A percentile compares a stretch with the other conserved stretches of the same genome.
Conservation (phyloP, 306 rosid genomes). For the Dryas drummondii region DNA sequence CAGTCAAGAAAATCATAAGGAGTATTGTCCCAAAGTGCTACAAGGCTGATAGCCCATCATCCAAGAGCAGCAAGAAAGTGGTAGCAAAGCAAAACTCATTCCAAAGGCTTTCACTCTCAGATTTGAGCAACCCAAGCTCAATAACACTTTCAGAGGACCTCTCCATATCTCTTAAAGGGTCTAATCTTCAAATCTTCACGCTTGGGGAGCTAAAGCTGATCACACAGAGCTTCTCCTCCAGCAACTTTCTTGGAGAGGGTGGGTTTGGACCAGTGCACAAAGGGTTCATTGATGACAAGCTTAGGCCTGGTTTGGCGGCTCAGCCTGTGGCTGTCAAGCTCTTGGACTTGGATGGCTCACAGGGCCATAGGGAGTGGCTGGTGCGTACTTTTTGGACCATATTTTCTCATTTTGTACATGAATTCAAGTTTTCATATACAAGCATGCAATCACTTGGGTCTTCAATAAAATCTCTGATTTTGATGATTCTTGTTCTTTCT, state of each 20-base stretch:
- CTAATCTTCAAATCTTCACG: slow-evolving; percentile 63
- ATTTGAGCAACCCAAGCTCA: slow-evolving; percentile 67
- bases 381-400: slow-evolving; percentile 37
- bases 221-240: slow-evolving; percentile 66
- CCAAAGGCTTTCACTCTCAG: slow-evolving; percentile 56
- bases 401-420: background rate
- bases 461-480: slow-evolving; percentile 6
- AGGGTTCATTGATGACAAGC: slow-evolving; percentile 88
- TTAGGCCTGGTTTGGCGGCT: slow-evolving; percentile 67
- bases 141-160: slow-evolving; percentile 65
- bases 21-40: slow-evolving; percentile 58
- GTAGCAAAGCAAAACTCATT: slow-evolving; percentile 51
- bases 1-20: slow-evolving; percentile 42
- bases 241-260: slow-evolving; percentile 86
- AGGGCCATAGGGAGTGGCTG: slow-evolving; percentile 99
- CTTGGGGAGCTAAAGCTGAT: slow-evolving; percentile 79
- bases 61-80: slow-evolving; percentile 43
- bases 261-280: slow-evolving; percentile 98
- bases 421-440: no score
- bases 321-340: slow-evolving; percentile 95
- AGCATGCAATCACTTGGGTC: background rate
- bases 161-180: slow-evolving; percentile 78
- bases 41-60: slow-evolving; percentile 29
- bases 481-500: background rate
- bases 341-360: slow-evolving; percentile 79